phyloP scores from a whole-genome alignment of 2,329 filamentous ascomycete species.

The Venturia aucupariae region DNA sequence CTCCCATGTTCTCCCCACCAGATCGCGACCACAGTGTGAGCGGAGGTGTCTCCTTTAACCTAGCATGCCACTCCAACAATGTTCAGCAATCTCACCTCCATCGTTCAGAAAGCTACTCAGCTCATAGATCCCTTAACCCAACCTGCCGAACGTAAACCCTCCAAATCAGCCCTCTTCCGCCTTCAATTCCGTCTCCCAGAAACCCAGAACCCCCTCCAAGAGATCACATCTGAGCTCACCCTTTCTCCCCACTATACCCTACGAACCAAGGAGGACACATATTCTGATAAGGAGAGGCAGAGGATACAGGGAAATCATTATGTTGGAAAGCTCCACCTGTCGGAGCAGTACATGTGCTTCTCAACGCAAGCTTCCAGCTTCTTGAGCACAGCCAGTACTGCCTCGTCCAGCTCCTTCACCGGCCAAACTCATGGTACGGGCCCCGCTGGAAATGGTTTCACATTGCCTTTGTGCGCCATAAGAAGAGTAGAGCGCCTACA shows the following conservation, averaged over 20 bases:
- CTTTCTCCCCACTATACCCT: conserved; percentile 53
- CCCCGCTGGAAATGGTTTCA: conserved; percentile 91
- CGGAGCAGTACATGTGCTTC: conserved; percentile 92
- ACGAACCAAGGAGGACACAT: conserved; percentile 24
- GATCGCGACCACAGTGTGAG: neutral
- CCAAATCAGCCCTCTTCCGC: conserved; percentile 88
- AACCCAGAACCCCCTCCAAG: conserved; percentile 85
- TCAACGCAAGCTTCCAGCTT: conserved; percentile 90
- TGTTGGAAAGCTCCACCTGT: conserved; percentile 84
- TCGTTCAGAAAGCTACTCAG: conserved; percentile 64
- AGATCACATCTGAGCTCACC: conserved; percentile 93
- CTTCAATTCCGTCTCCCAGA: conserved; percentile 92
- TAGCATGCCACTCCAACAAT: conserved; percentile 28
- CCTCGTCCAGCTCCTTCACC: conserved; percentile 74
- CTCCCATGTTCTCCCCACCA: neutral
- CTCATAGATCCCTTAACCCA: conserved; percentile 77
- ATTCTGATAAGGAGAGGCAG: conserved; percentile 58
- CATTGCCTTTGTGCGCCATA: conserved; percentile 83
- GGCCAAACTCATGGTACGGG: conserved; percentile 89
- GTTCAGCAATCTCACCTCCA: conserved; percentile 58
- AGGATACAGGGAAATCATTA: conserved; percentile 73
- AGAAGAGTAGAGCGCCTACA: conserved; percentile 86
- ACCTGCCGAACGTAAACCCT: conserved; percentile 69
- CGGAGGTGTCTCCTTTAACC: neutral
- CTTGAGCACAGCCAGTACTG: conserved; percentile 65